Conservation (phyloP, 2,329 filamentous ascomycete genomes). For the Zasmidium citrigriseum region DNA sequence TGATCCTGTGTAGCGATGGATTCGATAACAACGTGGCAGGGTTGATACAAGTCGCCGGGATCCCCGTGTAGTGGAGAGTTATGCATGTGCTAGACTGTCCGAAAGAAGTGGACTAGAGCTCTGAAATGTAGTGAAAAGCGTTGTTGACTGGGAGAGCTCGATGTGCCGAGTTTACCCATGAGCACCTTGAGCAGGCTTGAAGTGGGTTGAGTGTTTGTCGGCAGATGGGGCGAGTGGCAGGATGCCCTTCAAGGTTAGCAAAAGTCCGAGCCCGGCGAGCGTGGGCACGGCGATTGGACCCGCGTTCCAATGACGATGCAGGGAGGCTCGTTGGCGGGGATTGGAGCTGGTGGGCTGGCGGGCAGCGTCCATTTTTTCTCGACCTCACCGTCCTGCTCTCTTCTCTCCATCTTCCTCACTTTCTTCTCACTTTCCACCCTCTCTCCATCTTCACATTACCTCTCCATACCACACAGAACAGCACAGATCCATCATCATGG, state of each 20-base stretch:
- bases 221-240: neutral
- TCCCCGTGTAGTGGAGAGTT: no score
- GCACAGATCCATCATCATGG: conserved; percentile 50
- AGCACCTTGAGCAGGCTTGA: no score
- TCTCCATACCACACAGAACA: conserved; percentile 12
- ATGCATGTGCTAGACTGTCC: no score
- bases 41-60: no score
- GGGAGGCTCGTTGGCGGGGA: neutral
- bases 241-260: neutral
- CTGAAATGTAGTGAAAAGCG: no score
- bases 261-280: neutral
- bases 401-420: conserved; percentile 20
- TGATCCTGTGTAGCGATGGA: neutral
- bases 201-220: neutral
- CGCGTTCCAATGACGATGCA: neutral
- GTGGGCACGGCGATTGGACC: neutral
- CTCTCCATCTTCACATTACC: conserved; percentile 19
- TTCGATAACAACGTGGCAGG: no score
- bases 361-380: conserved; percentile 1
- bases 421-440: conserved; percentile 12
- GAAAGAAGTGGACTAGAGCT: no score
- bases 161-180: no score
- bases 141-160: no score
- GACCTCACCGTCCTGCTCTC: neutral
- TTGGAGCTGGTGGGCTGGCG: no score